Evolutionary conservation across 345 rosid genomes (phyloP).

Genomic region (Eucalyptus fibrosa): DNA sequence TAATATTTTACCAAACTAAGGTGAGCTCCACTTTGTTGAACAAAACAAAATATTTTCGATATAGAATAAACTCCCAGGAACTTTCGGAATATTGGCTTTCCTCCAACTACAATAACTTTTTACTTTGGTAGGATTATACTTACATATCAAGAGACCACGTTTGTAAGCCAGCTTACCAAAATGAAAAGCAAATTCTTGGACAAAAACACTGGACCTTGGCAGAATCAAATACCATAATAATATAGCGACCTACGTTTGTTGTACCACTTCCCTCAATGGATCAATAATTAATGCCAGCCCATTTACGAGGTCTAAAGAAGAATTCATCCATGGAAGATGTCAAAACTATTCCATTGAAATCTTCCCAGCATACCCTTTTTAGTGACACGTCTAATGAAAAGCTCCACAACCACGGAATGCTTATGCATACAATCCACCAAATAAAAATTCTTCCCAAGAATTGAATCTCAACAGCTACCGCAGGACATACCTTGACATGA

Average conservation of each 20-base stretch:
- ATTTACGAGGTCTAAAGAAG: neutral
- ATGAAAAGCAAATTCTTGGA: neutral
- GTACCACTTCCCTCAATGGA: neutral
- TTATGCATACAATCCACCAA: neutral
- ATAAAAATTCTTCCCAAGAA: neutral
- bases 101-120: neutral
- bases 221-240: neutral
- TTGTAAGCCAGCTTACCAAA: neutral
- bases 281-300: neutral
- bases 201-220: neutral
- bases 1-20: neutral
- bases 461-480: neutral
- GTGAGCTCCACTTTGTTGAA: neutral
- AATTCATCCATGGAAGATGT: neutral
- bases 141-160: neutral
- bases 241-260: neutral
- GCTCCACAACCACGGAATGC: neutral
- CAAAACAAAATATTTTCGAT: neutral
- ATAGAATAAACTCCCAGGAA: neutral
- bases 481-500: slow-evolving; percentile 25
- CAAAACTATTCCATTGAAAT: neutral
- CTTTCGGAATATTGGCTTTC: neutral
- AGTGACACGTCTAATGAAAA: neutral
- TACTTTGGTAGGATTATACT: neutral
- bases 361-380: neutral